Evolutionary conservation across 495 filamentous ascomycete genomes (phyloP), one percentile per base, ranked within the genome.

Genomic region (Trypethelium eluteriae): DNA sequence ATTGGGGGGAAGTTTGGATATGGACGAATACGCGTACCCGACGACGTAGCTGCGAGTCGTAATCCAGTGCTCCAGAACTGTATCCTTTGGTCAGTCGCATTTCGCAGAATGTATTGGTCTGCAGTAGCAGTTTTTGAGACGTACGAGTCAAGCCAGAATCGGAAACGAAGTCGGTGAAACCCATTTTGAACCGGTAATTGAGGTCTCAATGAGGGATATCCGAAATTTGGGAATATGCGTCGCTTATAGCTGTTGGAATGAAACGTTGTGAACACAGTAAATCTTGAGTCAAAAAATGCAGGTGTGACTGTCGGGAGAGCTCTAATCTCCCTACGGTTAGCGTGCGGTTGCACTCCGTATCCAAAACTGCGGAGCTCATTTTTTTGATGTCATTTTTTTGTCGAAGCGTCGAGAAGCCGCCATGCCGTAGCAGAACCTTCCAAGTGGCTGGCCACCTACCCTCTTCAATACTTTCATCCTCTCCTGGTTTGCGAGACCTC

Each of bases 1-100:
- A 36, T 44, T 53, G 41, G 32, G 38, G 66, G 41, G 53, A 39
- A 38, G 63, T 41, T 63, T 47, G 56, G 63, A 63, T 62, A 62
- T n/a, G 25, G 14, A 38, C 36, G 35, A 41, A 65, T 66, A 67
- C 14, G 75, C 85, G 79, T 89, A 96, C 92, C 92, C 93, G 80
- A 88, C 83, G 74, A 98, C 86, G 84, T 98, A 98, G 81, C 89
- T 94, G 73, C 93, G 88, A 72, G 89, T 91, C 70, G 85, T 85
- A 75, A 96, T 82, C 88, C 86, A 98, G 83, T 84, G 87, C 85
- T 97, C 90, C 76, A 96, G 89, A 76, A 94, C 93, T 96, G 79
- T 72, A 25, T 10, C 11, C 5, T 34, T 35, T 5, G 74, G 69
- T 77, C 69, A 78, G 67, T 74, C 75, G 79, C 72, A 79, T 71